These are phyloP conservation scores for Phytophthora tentaculata DNA, from an alignment of 352 stramenopile species.

Conservation along the genomic window DNA sequence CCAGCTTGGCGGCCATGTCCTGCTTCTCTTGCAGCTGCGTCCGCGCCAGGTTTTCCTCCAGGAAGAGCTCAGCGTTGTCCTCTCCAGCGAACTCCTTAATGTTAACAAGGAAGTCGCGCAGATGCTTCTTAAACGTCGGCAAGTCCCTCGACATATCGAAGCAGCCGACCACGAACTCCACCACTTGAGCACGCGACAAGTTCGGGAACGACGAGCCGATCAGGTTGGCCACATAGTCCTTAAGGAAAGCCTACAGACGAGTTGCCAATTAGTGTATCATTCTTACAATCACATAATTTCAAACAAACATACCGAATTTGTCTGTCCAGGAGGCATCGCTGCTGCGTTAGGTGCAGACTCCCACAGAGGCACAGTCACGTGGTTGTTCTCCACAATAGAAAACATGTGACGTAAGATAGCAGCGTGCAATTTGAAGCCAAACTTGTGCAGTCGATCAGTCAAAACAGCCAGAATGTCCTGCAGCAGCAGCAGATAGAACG, in stretches of 20 bases:
- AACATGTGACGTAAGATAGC: slow-evolving; percentile 99
- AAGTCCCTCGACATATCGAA: slow-evolving; percentile 98
- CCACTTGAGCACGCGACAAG: slow-evolving; percentile 93
- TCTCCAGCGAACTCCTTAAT: slow-evolving; percentile 98
- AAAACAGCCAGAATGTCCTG: slow-evolving; percentile 98
- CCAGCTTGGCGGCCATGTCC: slow-evolving; percentile 80
- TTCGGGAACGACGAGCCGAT: slow-evolving; percentile 98
- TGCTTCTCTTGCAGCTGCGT: slow-evolving; percentile 89
- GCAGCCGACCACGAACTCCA: slow-evolving; percentile 97
- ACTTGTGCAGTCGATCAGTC: slow-evolving; percentile 99
- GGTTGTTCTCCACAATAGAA: slow-evolving; percentile 95
- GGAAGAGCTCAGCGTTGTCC: slow-evolving; percentile 97
- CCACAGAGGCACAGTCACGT: slow-evolving; percentile 96
- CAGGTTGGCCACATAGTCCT: slow-evolving; percentile 97
- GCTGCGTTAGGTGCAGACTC: slow-evolving; percentile 86
- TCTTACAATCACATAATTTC: neutral
- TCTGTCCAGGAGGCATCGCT: slow-evolving; percentile 65
- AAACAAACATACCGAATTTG: slow-evolving; percentile 68
- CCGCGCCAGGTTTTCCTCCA: slow-evolving; percentile 94
- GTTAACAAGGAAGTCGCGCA: slow-evolving; percentile 99
- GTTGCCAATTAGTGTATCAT: neutral
- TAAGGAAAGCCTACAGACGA: slow-evolving; percentile 87
- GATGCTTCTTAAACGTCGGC: slow-evolving; percentile 97
- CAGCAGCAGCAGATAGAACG: slow-evolving; percentile 94
- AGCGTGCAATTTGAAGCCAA: slow-evolving; percentile 98